A percentile compares a stretch with the other conserved stretches of the same genome.
These are phyloP conservation scores for Coemansia asiatica DNA, from an alignment of 192 early-diverging fungal genomes.

Conservation along the genomic window DNA sequence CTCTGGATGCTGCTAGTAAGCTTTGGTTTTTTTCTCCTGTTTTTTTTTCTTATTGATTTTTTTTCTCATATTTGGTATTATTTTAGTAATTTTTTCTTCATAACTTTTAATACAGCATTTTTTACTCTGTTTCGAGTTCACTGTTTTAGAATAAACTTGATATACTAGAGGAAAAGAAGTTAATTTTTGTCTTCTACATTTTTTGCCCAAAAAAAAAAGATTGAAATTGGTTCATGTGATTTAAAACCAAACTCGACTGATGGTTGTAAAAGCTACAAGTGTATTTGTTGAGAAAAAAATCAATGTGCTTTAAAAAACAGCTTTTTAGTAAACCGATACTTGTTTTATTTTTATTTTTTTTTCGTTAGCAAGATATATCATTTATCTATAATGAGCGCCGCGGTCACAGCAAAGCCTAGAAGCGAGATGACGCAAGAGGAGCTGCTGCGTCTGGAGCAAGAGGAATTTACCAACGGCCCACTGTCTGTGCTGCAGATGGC, in stretches of 20 bases:
- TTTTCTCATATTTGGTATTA: background rate
- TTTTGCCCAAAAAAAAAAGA: too few relatives aligned
- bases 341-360: background rate
- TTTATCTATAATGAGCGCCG: constrained; percentile 38
- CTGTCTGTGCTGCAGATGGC: constrained; percentile 92
- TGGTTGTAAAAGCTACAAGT: background rate
- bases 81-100: background rate
- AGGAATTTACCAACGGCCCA: constrained; percentile 95
- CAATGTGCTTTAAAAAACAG: background rate
- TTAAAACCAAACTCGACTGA: background rate
- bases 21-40: background rate
- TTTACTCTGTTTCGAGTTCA: too few relatives aligned
- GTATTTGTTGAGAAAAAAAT: background rate
- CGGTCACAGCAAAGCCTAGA: constrained; percentile 51
- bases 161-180: too few relatives aligned
- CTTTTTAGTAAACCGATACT: background rate
- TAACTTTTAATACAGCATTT: too few relatives aligned
- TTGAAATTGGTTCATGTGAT: background rate
- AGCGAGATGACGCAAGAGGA: constrained; percentile 67
- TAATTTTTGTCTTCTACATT: too few relatives aligned
- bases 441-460: constrained; percentile 83
- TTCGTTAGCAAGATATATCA: background rate
- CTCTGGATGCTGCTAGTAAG: constrained; percentile 38
- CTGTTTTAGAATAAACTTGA: too few relatives aligned
- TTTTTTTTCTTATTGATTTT: background rate